A percentile compares a stretch with the other conserved stretches of the same genome.
Conservation (phyloP, 139 green algal species). For the Chlorella ohadii region DNA sequence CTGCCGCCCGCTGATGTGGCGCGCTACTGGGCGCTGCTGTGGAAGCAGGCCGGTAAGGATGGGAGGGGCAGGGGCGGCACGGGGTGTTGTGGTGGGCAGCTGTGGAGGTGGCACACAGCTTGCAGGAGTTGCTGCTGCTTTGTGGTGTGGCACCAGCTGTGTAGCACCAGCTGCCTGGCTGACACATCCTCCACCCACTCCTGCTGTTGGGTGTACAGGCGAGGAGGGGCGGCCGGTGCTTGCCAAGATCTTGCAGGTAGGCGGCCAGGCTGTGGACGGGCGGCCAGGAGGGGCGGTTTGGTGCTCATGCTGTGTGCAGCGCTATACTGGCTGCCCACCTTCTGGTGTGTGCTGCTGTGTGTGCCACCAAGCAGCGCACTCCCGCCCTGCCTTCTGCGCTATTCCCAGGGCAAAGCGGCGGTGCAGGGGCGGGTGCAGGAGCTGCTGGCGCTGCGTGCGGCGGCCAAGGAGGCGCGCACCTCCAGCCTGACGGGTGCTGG, state of each 20-base stretch:
- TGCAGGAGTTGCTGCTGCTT: too few species aligned
- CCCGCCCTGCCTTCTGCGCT: too few species aligned
- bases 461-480: constrained; percentile 20
- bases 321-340: too few species aligned
- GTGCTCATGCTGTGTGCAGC: too few species aligned
- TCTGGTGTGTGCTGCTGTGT: too few species aligned
- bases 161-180: too few species aligned
- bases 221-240: constrained; percentile 5
- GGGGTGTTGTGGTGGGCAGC: too few species aligned
- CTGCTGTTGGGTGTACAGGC: not conserved
- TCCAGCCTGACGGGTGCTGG: not conserved
- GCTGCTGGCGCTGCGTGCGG: constrained; percentile 38
- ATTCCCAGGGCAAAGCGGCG: not conserved
- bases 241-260: constrained; percentile 2
- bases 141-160: not conserved
- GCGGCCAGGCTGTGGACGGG: too few species aligned
- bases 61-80: too few species aligned
- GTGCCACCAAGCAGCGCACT: too few species aligned
- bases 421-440: constrained; percentile 50
- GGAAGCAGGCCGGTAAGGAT: constrained; percentile 24
- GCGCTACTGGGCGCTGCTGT: constrained; percentile 57
- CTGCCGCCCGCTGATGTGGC: constrained; percentile 37
- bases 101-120: too few species aligned
- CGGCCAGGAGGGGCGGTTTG: too few species aligned
- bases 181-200: not conserved